Evolutionary conservation across 2,329 filamentous ascomycete genomes (phyloP), one percentile per base, ranked within the genome.

Genomic region (Colletotrichum tamarilloi): DNA sequence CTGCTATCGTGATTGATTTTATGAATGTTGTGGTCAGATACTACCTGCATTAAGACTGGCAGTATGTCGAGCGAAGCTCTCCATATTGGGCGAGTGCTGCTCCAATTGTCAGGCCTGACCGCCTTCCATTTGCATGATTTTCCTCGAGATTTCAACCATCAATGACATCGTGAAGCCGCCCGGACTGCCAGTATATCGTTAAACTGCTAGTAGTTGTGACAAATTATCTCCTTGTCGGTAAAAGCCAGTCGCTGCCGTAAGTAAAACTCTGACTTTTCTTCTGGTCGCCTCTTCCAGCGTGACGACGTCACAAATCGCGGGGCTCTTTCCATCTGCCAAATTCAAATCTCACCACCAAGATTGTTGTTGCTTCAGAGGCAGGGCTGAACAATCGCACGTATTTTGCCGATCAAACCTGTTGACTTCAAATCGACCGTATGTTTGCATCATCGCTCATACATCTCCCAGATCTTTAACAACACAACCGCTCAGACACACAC

Each of bases 251-350:
- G 32, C 35, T 9, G 62, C 42, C 7, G 66, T 72, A 49, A 60
- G 58, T 64, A 62, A 73, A 71, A 73, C 35, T 73, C 67, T 71
- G 67, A 62, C 66, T 71, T 30, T 32, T 56, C 30, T 26, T 16
- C 30, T 7, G 60, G n/a, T 22, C 24, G 32, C 62, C 38, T 22
- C 28, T 35, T 65, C 24, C 52, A 57, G 53, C 9, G 52, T 65
- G 24, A 65, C 62, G 62, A 55, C 62, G 62, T 53, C 53, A 32
- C 38, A 57, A 65, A 42, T 30, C 62, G 52, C 52, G 52, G 62
- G 52, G 62, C 62, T 65, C 22, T 32, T 16, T 55, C 4, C 30
- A 24, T 56, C 32, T 49, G 19, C 62, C 14, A 22, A 12, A 42
- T 42, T 57, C 24, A 32, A 57, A 42, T 5, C 16, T 65, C 52